Conservation (phyloP, 148 eudicot genomes). For the Chenopodium formosanum region DNA sequence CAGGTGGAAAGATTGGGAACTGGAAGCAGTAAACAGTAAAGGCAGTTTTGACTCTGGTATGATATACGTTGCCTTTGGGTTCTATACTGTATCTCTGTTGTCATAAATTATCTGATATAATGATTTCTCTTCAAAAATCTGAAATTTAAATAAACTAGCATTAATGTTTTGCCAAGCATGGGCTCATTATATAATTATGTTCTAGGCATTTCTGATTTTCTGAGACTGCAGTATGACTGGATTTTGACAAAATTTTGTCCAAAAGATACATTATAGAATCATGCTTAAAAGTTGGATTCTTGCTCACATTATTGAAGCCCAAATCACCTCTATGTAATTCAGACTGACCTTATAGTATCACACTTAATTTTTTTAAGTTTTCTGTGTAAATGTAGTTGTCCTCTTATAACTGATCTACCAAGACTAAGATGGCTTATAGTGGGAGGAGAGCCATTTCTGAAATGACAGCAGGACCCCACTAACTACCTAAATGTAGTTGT, state of each 20-base stretch:
- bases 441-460: too few species aligned
- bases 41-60: conserved; percentile 35
- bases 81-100: not conserved
- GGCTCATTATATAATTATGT: not conserved
- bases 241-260: not conserved
- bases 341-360: not conserved
- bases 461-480: too few species aligned
- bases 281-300: not conserved
- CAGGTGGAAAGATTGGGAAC: conserved; percentile 88
- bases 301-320: not conserved
- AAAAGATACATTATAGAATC: too few species aligned
- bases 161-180: not conserved
- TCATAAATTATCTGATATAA: not conserved
- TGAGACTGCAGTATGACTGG: not conserved
- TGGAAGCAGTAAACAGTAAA: conserved; percentile 19
- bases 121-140: not conserved
- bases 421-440: too few species aligned
- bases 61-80: not conserved
- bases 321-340: not conserved
- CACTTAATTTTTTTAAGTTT: not conserved
- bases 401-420: too few species aligned
- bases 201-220: not conserved
- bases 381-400: too few species aligned
- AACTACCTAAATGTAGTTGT: not conserved
- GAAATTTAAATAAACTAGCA: not conserved